Evolutionary conservation across 2,329 filamentous ascomycete species (phyloP), one percentile per base, ranked within the genome.

Genomic region (Chaetomium strumarium): DNA sequence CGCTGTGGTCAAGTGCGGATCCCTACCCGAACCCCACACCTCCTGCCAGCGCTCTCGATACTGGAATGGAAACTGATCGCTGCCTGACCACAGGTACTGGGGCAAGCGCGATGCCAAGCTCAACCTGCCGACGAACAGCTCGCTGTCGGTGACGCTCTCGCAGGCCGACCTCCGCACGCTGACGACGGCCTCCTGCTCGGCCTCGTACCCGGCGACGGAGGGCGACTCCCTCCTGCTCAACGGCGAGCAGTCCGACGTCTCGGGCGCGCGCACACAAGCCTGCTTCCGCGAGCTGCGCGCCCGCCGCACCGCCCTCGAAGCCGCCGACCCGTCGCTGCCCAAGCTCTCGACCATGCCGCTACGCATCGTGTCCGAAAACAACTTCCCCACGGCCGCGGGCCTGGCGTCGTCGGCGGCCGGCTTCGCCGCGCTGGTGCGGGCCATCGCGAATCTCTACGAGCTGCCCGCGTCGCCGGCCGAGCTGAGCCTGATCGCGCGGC

Each of bases 121-220:
- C 64, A 99, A 99, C 73, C 86, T 97, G 52, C 93, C 93, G 34
- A 97, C 93, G 68, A 99, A 99, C 77, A 95, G 90, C 60, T 99
- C 93, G 60, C 84, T 99, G 66, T 96, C 90, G 58, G 92, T 99
- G 53, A 99, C 93, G 51, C 87, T 99, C 64, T 93, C 90, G 46
- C 93, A 99, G 74, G 79, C 82, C 69, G 92, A 96, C 67, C 84
- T 99, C 58, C 90, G 91, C 67, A 96, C 93, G 52, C 86, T 96
- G 69, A 99, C 93, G 44, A 97, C 95, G 49, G 93, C 93, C 58
- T 90, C 91, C 41, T 95, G 90, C 79, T 93, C 90, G 49, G 70
- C 83, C 56, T 70, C 77, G 56, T 96, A 86, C 76, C 67, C 76
- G 12, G 53, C 61, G 39, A 68, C 76, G 58, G 70, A 76, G 49